Evolutionary conservation across 345 rosid genomes (phyloP), one percentile per base, ranked within the genome.

Genomic region (Aurinia saxatilis): DNA sequence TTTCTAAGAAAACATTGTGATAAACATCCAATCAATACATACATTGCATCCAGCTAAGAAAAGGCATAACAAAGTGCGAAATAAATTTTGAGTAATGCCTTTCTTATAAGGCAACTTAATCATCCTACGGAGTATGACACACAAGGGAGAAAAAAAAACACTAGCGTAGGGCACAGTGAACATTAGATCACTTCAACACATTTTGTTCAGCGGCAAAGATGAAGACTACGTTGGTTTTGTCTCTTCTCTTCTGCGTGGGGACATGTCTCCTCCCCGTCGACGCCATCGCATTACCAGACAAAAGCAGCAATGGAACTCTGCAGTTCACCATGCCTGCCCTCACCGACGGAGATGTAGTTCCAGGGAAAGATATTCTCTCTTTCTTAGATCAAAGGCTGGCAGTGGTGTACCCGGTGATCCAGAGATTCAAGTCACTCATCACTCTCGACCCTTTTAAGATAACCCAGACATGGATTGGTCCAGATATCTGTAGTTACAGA

Each of bases 381-480:
- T 88, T 91, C 63, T 59, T 66, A 33, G 96, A 91, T 65, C 72
- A 77, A 56, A 88, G 90, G 73, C 85, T 91, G 37, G 90, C 90
- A 1, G 36, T 60, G 6, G 78, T 83, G n/a, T 86, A 84, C 78
- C 85, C 98, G 9, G 57, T 82, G 4, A 84, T 91, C 75, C 98
- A 91, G 45, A 75, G 74, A 1, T 88, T 91, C 71, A 88, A 81
- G 77, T 88, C 87, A 50, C 57, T 55, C 29, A 80, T 88, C 66
- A 77, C 88, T 17, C 84, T 79, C 0, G 96, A 91, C 64, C 96
- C 90, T 18, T 78, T 81, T 7, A 73, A 78, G 31, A 73, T 91
- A 74, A 83, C 96, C 5, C 69, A 73, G 14, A 78, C 96, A 6
- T 88, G 96, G 98, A 63, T 27, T 0, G 96, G 96, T 47, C 70